These are phyloP conservation scores for Boletus coffeatus DNA, from an alignment of 1,284 basidiomycete genomes.

Conservation along the genomic window DNA sequence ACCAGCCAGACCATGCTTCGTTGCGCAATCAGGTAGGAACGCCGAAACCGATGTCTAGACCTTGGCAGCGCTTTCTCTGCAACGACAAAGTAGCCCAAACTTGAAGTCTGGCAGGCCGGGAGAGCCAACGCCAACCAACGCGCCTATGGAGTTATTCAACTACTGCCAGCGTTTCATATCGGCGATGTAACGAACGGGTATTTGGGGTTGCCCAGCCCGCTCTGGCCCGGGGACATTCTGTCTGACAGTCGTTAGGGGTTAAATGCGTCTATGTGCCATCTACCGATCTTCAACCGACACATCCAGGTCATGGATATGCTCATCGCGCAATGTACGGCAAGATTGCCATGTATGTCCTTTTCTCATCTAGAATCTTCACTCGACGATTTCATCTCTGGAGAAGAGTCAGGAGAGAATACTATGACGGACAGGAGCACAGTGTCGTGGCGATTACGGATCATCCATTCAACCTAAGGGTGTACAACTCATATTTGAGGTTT, in stretches of 20 bases:
- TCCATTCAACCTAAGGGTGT: constrained; percentile 4
- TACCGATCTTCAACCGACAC: not conserved
- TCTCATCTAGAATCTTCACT: constrained; percentile 12
- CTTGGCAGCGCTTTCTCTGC: no score
- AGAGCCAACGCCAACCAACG: not conserved
- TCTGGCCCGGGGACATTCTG: not conserved
- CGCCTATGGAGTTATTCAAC: not conserved
- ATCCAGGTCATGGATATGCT: not conserved
- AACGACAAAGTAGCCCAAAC: not conserved
- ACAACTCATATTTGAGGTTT: not conserved
- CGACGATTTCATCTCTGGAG: constrained; percentile 8
- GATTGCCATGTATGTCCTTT: constrained; percentile 7
- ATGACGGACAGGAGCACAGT: not conserved
- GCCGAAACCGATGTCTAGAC: no score
- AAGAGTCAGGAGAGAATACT: not conserved
- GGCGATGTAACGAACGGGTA: not conserved
- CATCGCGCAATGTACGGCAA: constrained; percentile 12
- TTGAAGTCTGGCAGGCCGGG: not conserved
- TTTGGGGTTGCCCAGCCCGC: not conserved
- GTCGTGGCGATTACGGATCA: not conserved
- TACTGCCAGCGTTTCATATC: not conserved
- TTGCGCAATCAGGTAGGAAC: not conserved
- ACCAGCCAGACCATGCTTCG: not conserved
- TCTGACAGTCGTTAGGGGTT: not conserved
- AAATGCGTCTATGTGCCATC: not conserved